Conservation (phyloP, 768 basidiomycete genomes). For the Mycena galopus region DNA sequence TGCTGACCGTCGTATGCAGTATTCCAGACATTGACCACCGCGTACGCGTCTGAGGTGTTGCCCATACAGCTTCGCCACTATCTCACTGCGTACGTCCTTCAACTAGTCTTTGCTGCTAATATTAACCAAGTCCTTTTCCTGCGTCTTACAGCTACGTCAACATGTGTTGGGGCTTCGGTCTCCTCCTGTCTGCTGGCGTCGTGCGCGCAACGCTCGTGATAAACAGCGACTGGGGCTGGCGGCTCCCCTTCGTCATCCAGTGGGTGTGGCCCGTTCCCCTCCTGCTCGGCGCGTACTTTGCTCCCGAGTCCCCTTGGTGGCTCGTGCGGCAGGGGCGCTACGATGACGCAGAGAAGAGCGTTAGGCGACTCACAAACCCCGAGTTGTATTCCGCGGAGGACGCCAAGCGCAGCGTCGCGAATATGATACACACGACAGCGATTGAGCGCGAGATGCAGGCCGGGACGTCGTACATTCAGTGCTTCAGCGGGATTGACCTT, state of each 20-base stretch:
- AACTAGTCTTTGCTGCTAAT: neutral
- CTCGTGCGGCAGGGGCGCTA: conserved; percentile 39
- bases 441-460: conserved; percentile 38
- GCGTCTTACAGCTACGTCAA: conserved; percentile 40
- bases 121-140: neutral
- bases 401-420: conserved; percentile 35
- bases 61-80: conserved; percentile 40
- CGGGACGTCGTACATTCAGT: conserved; percentile 40
- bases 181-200: conserved; percentile 36
- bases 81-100: conserved; percentile 32
- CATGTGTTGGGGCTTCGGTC: conserved; percentile 43
- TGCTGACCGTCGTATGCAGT: conserved; percentile 13
- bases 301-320: conserved; percentile 41
- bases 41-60: conserved; percentile 42
- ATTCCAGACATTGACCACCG: conserved; percentile 42
- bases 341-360: conserved; percentile 37
- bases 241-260: conserved; percentile 40
- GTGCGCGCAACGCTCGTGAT: conserved; percentile 37
- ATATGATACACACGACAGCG: conserved; percentile 42
- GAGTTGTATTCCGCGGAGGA: conserved; percentile 35
- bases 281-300: conserved; percentile 35
- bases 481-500: conserved; percentile 37
- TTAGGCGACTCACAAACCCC: conserved; percentile 32
- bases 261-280: conserved; percentile 42
- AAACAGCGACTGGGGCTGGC: conserved; percentile 42